Base-by-base conservation (phyloP, 2,329 filamentous ascomycete genomes). In the Elsinoe australis region DNA sequence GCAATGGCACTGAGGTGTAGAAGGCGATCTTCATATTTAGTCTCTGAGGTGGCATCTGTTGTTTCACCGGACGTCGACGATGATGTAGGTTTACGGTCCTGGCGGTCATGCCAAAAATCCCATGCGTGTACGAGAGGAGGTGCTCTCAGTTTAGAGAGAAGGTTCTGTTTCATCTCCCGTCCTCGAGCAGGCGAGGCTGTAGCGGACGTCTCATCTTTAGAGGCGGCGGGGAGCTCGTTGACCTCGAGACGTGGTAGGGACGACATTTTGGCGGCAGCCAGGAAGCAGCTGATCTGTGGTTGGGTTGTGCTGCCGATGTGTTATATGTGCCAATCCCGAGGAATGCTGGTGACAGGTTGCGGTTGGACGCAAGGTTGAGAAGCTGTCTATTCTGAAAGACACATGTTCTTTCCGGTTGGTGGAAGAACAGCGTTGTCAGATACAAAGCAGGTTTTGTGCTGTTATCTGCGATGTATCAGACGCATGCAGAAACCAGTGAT, bases 161-260 rank as follows among this genome's bases (percentile, higher is more conserved):
- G 66, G 49, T 60, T 62, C 48, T 64, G 62, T 49, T 67, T 80
- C 79, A 88, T 88, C 49, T 84, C 84, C 66, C 83, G 80, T 65
- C 85, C 83, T 59, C 85, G 82, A 49, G 85, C 83, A 19, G 85
- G 83, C 7, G 84, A 85, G 54, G 74, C 71, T 33, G 78, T 80
- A 61, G 77, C 78, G 39, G 75, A 68, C 53, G 77, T 73, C 56
- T 74, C 72, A 63, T 73, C 72, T 61, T 81, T 74, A 50, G 77
- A 75, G 51, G 82, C 73, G 50, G 71, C 70, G 24, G 82, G 79
- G 51, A 85, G 74, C 61, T 76, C 78, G 56, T 53, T 54, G 21
- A 57, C 53, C 19, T 53, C 53, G 2, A 56, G 53, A 8, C 52
- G 53, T 7, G 58, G 53, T 24, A 54, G 51, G 22, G 55, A 56